phyloP scores from a whole-genome alignment of 1,284 basidiomycete species.

The Microbotryomycetes sp. region DNA sequence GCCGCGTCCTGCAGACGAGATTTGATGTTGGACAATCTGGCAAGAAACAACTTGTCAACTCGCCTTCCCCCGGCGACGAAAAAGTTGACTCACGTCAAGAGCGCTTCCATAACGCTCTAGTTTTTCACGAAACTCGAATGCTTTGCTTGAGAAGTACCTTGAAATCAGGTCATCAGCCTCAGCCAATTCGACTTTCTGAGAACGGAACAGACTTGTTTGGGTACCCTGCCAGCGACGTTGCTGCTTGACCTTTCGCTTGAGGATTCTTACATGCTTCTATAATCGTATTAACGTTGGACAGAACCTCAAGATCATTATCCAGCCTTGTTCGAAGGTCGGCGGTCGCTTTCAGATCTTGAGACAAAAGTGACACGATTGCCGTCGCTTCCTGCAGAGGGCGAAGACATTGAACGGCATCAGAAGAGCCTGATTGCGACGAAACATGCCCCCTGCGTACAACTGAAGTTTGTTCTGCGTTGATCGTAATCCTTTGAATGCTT shows the following conservation, averaged over 20 bases:
- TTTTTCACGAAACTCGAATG: slow-evolving; percentile 61
- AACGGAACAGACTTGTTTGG: slow-evolving; percentile 67
- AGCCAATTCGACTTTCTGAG: no score
- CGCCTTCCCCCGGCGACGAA: not conserved
- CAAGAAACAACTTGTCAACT: not conserved
- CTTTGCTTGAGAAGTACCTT: slow-evolving; percentile 65
- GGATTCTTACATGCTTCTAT: slow-evolving; percentile 53
- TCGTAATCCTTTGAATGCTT: slow-evolving; percentile 62
- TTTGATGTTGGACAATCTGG: not conserved
- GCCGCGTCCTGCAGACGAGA: not conserved
- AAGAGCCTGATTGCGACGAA: no score
- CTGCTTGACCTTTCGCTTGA: slow-evolving; percentile 60
- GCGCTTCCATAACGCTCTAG: slow-evolving; percentile 67
- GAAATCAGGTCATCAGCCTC: not conserved
- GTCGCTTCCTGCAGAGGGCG: slow-evolving; percentile 19
- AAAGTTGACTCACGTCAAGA: slow-evolving; percentile 54
- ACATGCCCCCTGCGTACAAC: slow-evolving; percentile 59
- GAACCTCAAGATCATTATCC: slow-evolving; percentile 37
- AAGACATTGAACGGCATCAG: not conserved
- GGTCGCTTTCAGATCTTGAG: slow-evolving; percentile 16
- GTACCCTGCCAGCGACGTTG: slow-evolving; percentile 70
- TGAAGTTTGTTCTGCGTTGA: slow-evolving; percentile 54
- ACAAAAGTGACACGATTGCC: slow-evolving; percentile 14
- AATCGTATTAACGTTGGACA: slow-evolving; percentile 59
- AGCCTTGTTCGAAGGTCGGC: slow-evolving; percentile 21